Base-by-base conservation (phyloP, 192 early-diverging fungal species). In the Umbelopsis ramanniana region DNA sequence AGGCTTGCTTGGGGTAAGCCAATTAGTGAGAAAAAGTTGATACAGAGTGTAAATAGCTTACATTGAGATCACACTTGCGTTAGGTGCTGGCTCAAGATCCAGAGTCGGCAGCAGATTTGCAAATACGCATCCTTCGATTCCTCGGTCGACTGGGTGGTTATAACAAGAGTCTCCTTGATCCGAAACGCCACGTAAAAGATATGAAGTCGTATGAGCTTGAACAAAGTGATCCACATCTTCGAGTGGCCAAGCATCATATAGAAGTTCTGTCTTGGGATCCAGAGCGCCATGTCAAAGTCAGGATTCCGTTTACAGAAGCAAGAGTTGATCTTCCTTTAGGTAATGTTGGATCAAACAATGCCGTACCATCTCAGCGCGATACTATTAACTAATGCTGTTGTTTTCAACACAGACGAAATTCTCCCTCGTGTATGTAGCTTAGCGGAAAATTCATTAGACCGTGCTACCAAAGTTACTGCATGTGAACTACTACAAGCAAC, bases 391-490 rank as follows among this genome's bases (percentile, higher is more conserved):
- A 43, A 69, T 29, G 5, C 22, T 26, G 15, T 26, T 54, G 22
- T 23, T 37, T 8, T 79, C 33, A 47, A 8, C 70, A 19, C 73
- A 91, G 93, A 92, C 77, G 90, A 93, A 52, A 78, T 94, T 52
- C 74, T 94, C 21, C 93, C 93, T 21, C 75, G 92, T 15, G 86
- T 94, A n/a, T 80, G 89, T 46, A 87, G 92, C 24, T 73, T 93
- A n/a, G 89, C 92, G 0, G 91, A 94, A 72, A 82, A 79, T 66
- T 92, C 92, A 9, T 82, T 90, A 1, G 89, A 93, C 52, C 75
- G 93, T 15, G 85, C 93, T 74, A 86, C 88, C n/a, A 93, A 93
- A 76, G 81, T 92, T 0, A 89, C 89, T 17, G 89, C 89, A 9
- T 86, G 90, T 47, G 93, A 94, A 71, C 73, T 93, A 1, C 72